These are phyloP conservation scores for Pelargonium australe DNA, from an alignment of 441 rosid genomes.

Conservation along the genomic window DNA sequence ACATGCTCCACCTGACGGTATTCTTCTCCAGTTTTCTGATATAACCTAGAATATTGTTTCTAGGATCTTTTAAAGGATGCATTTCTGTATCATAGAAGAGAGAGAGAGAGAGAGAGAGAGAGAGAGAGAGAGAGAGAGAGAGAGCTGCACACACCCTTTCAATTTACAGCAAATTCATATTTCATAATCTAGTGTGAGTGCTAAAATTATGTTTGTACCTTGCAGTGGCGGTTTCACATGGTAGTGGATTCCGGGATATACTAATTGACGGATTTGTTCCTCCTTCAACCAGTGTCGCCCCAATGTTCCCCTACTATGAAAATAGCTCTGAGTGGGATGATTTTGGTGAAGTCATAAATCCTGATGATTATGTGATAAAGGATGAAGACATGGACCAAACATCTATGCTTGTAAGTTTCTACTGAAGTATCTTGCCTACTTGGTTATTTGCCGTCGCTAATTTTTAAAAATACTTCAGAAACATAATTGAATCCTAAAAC, in stretches of 20 bases:
- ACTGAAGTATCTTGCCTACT: slow-evolving; percentile 19
- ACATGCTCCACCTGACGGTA: slow-evolving; percentile 58
- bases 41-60: background rate
- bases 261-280: slow-evolving; percentile 92
- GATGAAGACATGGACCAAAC: slow-evolving; percentile 79
- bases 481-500: too few relatives aligned
- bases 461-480: too few relatives aligned
- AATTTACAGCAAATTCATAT: background rate
- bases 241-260: slow-evolving; percentile 61
- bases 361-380: slow-evolving; percentile 84
- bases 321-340: slow-evolving; percentile 85
- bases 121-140: too few relatives aligned
- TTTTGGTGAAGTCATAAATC: slow-evolving; percentile 92
- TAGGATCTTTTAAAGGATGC: slow-evolving; percentile 1
- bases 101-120: too few relatives aligned
- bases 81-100: background rate
- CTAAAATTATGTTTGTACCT: slow-evolving; percentile 13
- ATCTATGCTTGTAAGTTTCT: slow-evolving; percentile 52
- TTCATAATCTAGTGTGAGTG: background rate
- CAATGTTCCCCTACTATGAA: slow-evolving; percentile 91
- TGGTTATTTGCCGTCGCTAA: background rate
- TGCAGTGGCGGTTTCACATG: slow-evolving; percentile 52
- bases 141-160: too few relatives aligned
- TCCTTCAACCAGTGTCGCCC: slow-evolving; percentile 71
- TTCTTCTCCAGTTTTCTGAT: slow-evolving; percentile 18